Base-by-base conservation (phyloP, 805 yeast species). In the Zygoascus bituminiphila region DNA sequence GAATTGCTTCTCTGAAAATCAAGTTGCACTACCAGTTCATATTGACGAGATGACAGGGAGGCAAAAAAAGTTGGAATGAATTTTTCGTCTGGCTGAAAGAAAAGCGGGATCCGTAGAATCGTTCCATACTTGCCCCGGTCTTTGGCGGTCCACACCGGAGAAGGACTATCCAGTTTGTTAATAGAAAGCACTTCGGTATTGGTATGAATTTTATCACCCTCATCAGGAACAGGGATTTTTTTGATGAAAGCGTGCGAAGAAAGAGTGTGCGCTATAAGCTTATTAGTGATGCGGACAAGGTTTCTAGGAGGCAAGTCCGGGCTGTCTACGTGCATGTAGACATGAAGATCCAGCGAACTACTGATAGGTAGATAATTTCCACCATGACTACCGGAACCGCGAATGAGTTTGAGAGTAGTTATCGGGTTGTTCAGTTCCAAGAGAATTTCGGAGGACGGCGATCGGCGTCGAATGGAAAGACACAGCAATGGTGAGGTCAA, bases 11-110 rank as follows among this genome's bases (percentile, higher is more conserved):
- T 17, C 35, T 12, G 5, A 21, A 41, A 41, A 8, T 25, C 21
- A n/a, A 41, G 21, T 14, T 24, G 22, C 10, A 41, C 33, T 24
- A 6, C 22, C 33, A 41, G 15, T 25, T 25, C 26, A 25, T 41
- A 41, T 23, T 41, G 44, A 15, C 44, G 24, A 10, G 44, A 41
- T 7, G 44, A 41, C 36, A 41, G 25, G 17, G 25, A 15, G 12
- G 44, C 17, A 24, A 41, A 41, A 23, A n/a, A 41, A 12, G 44
- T 41, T 4, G 44, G 44, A 9, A 41, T 22, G 25, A 25, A 25
- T 19, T 15, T 36, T 12, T 8, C 17, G 17, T 36, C 39, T 15
- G 22, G 39, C 17, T 36, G 19, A 9, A 36, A 19, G 5, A 19
- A 15, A 9, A 36, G 39, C 9, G 39, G 39, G 17, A 36, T 5